Conservation (phyloP, 495 filamentous ascomycete genomes). For the Hyaloscypha hepaticicola region DNA sequence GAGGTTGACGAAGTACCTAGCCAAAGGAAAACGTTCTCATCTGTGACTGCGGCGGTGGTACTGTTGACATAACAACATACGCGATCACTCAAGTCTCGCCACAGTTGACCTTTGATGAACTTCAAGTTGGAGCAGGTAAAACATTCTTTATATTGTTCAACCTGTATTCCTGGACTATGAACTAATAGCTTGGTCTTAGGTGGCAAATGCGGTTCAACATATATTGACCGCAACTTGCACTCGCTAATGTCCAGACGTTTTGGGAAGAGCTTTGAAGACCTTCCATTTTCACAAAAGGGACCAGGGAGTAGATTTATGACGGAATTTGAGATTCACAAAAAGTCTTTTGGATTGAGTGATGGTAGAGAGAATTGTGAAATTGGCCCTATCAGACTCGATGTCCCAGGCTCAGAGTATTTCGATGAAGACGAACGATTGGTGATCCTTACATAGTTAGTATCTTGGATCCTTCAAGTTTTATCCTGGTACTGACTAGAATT, state of each 20-base stretch:
- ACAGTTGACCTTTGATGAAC: constrained; percentile 20
- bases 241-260: constrained; percentile 29
- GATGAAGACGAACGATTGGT: constrained; percentile 14
- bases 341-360: constrained; percentile 22
- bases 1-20: constrained; percentile 24
- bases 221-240: constrained; percentile 29
- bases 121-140: constrained; percentile 17
- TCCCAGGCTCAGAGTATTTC: constrained; percentile 15
- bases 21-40: constrained; percentile 22
- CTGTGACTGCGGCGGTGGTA: constrained; percentile 28
- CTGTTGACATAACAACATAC: constrained; percentile 28
- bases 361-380: constrained; percentile 5
- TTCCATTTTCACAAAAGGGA: constrained; percentile 25
- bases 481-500: neutral
- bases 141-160: too few relatives aligned
- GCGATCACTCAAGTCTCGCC: constrained; percentile 15
- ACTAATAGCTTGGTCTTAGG: constrained; percentile 1
- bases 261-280: constrained; percentile 28
- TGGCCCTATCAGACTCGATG: constrained; percentile 6
- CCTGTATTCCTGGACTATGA: constrained; percentile 21
- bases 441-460: constrained; percentile 12
- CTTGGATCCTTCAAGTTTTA: too few relatives aligned
- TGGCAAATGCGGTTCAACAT: constrained; percentile 24
- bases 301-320: constrained; percentile 35
- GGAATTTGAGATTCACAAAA: constrained; percentile 31